Evolutionary conservation across 2,329 filamentous ascomycete species (phyloP).

Genomic region (Thielaviopsis populi): DNA sequence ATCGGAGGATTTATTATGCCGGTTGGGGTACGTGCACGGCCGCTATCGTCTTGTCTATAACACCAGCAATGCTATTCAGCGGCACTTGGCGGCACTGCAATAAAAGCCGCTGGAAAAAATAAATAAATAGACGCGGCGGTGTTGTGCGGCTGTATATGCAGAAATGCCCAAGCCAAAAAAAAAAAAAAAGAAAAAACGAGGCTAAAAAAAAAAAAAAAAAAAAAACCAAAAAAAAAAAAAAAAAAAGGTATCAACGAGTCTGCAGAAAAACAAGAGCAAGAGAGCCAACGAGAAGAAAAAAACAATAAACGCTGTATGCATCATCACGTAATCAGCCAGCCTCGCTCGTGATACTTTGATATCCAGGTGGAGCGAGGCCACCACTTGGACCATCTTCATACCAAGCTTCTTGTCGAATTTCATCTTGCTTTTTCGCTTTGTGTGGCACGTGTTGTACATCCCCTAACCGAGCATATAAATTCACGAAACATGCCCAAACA

Average conservation of each 20-base stretch:
- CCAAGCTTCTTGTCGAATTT: background rate
- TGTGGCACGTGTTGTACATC: background rate
- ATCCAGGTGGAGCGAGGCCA: too few relatives aligned
- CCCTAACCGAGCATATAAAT: background rate
- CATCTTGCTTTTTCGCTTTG: background rate
- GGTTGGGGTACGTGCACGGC: background rate
- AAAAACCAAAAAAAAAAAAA: too few relatives aligned
- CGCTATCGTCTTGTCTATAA: background rate
- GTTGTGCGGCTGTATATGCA: background rate
- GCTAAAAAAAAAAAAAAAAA: background rate
- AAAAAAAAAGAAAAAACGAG: background rate
- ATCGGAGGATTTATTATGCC: constrained; percentile 4
- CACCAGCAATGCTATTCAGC: background rate
- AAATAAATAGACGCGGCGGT: background rate
- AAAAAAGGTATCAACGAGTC: too few relatives aligned
- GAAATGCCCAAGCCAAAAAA: background rate
- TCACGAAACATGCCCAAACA: background rate
- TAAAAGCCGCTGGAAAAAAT: background rate
- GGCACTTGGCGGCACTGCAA: constrained; percentile 5
- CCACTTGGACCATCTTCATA: background rate
- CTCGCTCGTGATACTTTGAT: background rate
- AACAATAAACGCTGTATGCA: background rate
- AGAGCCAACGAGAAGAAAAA: background rate
- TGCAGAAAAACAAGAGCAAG: background rate
- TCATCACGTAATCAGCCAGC: background rate